Percentiles rank a stretch among this genome's conserved stretches.
phyloP scores from a whole-genome alignment of 2,329 filamentous ascomycete species.

The Cladosporium sphaerospermum region DNA sequence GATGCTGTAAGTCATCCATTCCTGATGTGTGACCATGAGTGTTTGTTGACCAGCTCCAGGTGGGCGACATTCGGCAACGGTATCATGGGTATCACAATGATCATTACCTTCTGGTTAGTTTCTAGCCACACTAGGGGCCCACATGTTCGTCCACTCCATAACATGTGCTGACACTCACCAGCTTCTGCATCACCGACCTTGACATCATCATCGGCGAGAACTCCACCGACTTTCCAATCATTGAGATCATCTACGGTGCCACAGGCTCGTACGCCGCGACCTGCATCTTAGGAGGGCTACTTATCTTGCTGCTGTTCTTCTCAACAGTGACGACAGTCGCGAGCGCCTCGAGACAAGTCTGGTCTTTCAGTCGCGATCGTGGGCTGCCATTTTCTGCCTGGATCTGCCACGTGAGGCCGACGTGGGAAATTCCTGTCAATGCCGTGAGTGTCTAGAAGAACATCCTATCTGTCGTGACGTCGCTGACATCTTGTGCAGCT shows the following conservation, averaged over 20 bases:
- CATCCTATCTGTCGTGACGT: neutral
- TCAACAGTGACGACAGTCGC: constrained; percentile 31
- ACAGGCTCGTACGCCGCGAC: constrained; percentile 27
- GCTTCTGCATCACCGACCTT: constrained; percentile 7
- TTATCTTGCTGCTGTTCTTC: constrained; percentile 29
- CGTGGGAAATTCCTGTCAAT: constrained; percentile 29
- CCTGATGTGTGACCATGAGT: too few species aligned
- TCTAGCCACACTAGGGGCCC: neutral
- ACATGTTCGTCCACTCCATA: constrained; percentile 18
- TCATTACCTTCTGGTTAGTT: constrained; percentile 32
- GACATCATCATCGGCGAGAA: neutral
- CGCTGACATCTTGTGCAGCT: neutral
- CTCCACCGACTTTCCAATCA: constrained; percentile 1
- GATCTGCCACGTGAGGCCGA: constrained; percentile 27
- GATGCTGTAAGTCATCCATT: constrained; percentile 27
- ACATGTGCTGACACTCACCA: neutral
- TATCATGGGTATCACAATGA: constrained; percentile 29
- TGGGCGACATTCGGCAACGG: constrained; percentile 35
- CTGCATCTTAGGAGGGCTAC: constrained; percentile 26
- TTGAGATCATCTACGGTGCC: constrained; percentile 22
- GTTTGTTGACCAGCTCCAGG: neutral
- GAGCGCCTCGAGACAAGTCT: constrained; percentile 29
- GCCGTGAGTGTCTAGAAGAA: constrained; percentile 21
- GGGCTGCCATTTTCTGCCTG: constrained; percentile 30
- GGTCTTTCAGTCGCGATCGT: constrained; percentile 30